These are phyloP conservation scores for Coemansia sp. DNA, from an alignment of 192 early-diverging fungal genomes.

Conservation along the genomic window DNA sequence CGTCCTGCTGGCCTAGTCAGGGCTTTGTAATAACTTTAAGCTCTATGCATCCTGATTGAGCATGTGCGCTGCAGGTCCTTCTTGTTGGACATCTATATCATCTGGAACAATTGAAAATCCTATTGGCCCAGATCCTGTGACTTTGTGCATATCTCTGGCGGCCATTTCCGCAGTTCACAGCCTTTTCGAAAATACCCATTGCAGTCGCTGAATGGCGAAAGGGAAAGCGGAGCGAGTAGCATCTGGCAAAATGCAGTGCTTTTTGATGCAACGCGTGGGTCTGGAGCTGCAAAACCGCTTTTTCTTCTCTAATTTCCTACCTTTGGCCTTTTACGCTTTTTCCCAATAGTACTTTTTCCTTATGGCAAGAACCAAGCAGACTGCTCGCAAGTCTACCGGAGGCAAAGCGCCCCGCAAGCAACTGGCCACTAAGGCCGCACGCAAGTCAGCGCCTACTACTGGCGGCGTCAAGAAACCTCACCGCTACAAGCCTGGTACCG, in stretches of 20 bases:
- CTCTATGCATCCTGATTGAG: not conserved
- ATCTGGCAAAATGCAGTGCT: not conserved
- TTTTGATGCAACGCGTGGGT: not conserved
- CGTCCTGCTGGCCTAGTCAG: not conserved
- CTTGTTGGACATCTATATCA: not conserved
- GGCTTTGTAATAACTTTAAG: not conserved
- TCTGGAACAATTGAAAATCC: slow-evolving; percentile 10
- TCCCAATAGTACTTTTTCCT: not conserved
- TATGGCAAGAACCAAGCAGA: slow-evolving; percentile 86
- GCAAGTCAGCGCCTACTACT: slow-evolving; percentile 89
- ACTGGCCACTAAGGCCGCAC: slow-evolving; percentile 95
- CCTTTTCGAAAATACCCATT: not conserved
- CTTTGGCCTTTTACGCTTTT: slow-evolving; percentile 9
- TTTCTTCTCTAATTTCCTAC: slow-evolving; percentile 16
- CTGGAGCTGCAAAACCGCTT: slow-evolving; percentile 4
- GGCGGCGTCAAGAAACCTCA: slow-evolving; percentile 95
- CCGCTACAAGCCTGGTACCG: slow-evolving; percentile 86
- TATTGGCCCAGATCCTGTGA: slow-evolving; percentile 15
- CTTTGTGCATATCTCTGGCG: not conserved
- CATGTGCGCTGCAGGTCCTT: not conserved
- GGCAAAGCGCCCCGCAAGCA: slow-evolving; percentile 99
- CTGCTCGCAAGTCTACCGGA: slow-evolving; percentile 98
- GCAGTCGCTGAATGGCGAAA: not conserved
- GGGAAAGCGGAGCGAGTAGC: not conserved
- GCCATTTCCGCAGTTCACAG: slow-evolving; percentile 8